phyloP scores from a whole-genome alignment of 192 early-diverging fungal species.

The Coemansia brasiliensis region DNA sequence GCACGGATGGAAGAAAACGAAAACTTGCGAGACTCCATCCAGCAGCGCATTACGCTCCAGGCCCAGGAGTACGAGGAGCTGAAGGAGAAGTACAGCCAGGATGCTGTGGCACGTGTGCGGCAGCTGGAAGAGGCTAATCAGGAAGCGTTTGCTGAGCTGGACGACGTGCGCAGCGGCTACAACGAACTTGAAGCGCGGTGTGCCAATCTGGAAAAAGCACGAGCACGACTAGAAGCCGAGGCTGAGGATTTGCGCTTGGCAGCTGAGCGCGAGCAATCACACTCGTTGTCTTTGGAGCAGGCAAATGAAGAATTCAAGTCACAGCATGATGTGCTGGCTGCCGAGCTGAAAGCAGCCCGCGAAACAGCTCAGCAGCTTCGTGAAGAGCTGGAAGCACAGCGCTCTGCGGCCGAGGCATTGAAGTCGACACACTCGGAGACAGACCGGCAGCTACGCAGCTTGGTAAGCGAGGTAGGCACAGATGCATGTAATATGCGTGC shows the following conservation, averaged over 20 bases:
- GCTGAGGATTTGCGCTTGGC: conserved; percentile 76
- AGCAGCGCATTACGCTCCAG: conserved; percentile 60
- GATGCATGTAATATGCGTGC: conserved; percentile 68
- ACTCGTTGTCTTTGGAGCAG: conserved; percentile 56
- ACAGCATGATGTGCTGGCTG: conserved; percentile 52
- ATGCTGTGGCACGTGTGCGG: conserved; percentile 54
- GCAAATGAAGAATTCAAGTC: conserved; percentile 59
- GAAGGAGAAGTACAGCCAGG: conserved; percentile 63
- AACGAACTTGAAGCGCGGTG: conserved; percentile 61
- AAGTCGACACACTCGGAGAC: conserved; percentile 28
- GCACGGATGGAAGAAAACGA: conserved; percentile 68
- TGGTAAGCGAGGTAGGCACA: conserved; percentile 64
- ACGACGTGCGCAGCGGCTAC: conserved; percentile 64
- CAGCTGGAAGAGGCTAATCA: conserved; percentile 61
- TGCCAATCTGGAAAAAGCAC: conserved; percentile 70
- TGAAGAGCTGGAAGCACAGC: conserved; percentile 13
- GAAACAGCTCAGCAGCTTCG: conserved; percentile 9
- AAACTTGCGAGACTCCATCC: conserved; percentile 47
- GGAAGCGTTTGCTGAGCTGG: conserved; percentile 62
- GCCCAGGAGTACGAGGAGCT: conserved; percentile 63
- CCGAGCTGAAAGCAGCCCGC: conserved; percentile 16
- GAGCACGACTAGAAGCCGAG: conserved; percentile 64
- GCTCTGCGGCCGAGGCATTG: conserved; percentile 19
- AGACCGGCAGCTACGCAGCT: conserved; percentile 57
- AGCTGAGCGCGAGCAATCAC: conserved; percentile 66